Base-by-base conservation (phyloP, 129 eudicot genomes). In the Chrysanthemum seticuspe region DNA sequence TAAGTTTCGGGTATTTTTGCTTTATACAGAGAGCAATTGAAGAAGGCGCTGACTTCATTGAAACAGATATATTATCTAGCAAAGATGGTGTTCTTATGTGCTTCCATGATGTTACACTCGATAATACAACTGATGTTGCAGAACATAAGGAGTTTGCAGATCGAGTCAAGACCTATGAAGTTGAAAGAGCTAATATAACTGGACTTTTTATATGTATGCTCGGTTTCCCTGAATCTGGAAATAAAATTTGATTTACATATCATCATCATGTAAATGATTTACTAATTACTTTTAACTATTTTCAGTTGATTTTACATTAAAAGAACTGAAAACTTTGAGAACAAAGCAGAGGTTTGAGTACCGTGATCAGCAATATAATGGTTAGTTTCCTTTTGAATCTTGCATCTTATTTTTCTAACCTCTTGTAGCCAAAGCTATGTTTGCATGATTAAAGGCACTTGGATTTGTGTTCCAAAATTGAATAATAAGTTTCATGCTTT, bases 1-100 rank as follows among this genome's bases (percentile, higher is more conserved):
- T 40, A 52, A 65, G 49, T 70, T 52, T 40, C n/a, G 11, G 11
- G 11, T 47, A 67, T 25, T 60, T 56, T 34, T 40, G 31, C n/a
- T 62, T 70, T 31, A 4, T 31, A 31, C 36, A 31, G 96, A 87
- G 85, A 77, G 96, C 97, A 59, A 93, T 93, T 73, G 87, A 90
- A 77, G 98, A 93, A 78, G 98, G 98, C 62, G 74, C 97, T 50
- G 98, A 93, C 79, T 93, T 93, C 81, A 93, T 93, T 76, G 98
- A 93, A 82, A 76, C 96, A 14, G 91, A 93, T 83, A 81, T 93
- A 50, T 57, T 87, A 67, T 80, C 88, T 78, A 75, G 96, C 75
- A 90, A 93, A 83, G 97, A 93, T 75, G 98, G 98, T 70, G 89
- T 76, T 27, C 92, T 93, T 77, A 86, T 90, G 82, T 89, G 98